Evolutionary conservation across 176 grass and related monocot species (phyloP).

Genomic region (Avena insularis): DNA sequence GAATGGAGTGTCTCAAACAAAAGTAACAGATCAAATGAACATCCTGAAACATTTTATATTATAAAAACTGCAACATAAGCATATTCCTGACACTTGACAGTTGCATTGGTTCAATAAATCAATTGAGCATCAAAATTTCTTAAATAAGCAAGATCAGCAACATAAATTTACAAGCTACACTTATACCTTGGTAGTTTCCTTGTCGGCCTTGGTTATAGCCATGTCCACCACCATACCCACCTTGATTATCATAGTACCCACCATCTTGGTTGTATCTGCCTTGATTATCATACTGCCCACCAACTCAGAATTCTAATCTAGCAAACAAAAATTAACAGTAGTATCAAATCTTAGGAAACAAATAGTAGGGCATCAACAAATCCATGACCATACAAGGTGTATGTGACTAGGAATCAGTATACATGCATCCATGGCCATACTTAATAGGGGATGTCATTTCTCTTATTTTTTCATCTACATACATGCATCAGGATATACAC

Average conservation of each 20-base stretch:
- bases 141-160: neutral
- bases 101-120: conserved; percentile 3
- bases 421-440: too few relatives aligned
- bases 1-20: neutral
- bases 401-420: too few relatives aligned
- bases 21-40: neutral
- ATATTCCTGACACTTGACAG: neutral
- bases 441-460: too few relatives aligned
- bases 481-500: too few relatives aligned
- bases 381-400: too few relatives aligned
- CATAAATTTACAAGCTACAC: neutral
- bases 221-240: conserved; percentile 64
- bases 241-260: conserved; percentile 67
- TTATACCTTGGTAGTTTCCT: conserved; percentile 64
- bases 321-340: too few relatives aligned
- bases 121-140: neutral
- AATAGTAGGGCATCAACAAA: too few relatives aligned
- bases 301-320: neutral
- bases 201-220: conserved; percentile 66
- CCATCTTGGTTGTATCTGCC: conserved; percentile 56
- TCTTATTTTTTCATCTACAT: too few relatives aligned
- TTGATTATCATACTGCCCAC: conserved; percentile 55
- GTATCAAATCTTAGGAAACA: too few relatives aligned
- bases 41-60: neutral
- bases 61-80: neutral